Percentiles rank a stretch among this genome's conserved stretches.
phyloP scores from a whole-genome alignment of 2,329 filamentous ascomycete species.

The Pyrenophora teres region DNA sequence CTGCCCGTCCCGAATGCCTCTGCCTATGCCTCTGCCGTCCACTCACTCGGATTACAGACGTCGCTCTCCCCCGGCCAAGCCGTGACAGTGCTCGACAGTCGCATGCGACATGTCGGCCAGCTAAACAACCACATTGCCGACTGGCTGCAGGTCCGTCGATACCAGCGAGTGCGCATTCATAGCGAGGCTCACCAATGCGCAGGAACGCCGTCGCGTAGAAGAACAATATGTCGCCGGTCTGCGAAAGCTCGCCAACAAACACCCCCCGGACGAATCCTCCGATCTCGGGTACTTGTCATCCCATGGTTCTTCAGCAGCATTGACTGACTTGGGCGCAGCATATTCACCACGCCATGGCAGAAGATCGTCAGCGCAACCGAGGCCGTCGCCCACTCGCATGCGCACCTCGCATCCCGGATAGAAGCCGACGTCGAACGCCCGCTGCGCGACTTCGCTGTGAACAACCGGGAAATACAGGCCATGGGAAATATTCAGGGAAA shows the following conservation, averaged over 20 bases:
- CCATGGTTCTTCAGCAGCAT: slow-evolving; percentile 4
- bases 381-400: slow-evolving; percentile 80
- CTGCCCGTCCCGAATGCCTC: slow-evolving; percentile 11
- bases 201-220: slow-evolving; percentile 93
- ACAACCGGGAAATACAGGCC: slow-evolving; percentile 75
- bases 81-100: slow-evolving; percentile 79
- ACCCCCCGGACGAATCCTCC: slow-evolving; percentile 72
- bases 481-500: slow-evolving; percentile 84
- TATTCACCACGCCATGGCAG: slow-evolving; percentile 90
- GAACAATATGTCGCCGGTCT: slow-evolving; percentile 84
- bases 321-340: slow-evolving; percentile 58
- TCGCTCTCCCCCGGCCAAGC: slow-evolving; percentile 81
- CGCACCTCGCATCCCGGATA: slow-evolving; percentile 77
- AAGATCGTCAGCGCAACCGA: slow-evolving; percentile 82
- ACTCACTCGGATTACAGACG: slow-evolving; percentile 61
- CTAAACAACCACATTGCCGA: slow-evolving; percentile 92
- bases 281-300: slow-evolving; percentile 77
- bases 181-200: slow-evolving; percentile 31
- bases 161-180: slow-evolving; percentile 4
- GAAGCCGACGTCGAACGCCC: slow-evolving; percentile 87
- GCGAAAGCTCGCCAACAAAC: slow-evolving; percentile 76
- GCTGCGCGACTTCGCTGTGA: slow-evolving; percentile 73
- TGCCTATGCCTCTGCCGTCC: slow-evolving; percentile 24
- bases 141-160: slow-evolving; percentile 82
- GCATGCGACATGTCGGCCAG: slow-evolving; percentile 82